Percentiles rank a stretch among this genome's conserved stretches.
Evolutionary conservation across 805 yeast species (phyloP).

Genomic region (Starmerella vitae): DNA sequence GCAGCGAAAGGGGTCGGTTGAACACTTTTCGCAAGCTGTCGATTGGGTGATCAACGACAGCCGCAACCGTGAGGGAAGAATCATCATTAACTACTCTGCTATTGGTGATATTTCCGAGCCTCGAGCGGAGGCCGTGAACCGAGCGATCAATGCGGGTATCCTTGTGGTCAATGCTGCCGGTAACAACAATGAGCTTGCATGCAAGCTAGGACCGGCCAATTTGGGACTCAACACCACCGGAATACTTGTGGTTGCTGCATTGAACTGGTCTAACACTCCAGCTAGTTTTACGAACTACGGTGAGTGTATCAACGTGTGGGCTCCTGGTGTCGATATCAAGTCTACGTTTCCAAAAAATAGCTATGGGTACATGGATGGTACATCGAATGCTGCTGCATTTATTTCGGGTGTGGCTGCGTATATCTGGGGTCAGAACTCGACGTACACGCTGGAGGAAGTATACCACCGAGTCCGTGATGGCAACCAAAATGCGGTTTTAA

Average conservation of each 20-base stretch:
- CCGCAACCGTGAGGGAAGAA: constrained; percentile 20
- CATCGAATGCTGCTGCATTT: constrained; percentile 95
- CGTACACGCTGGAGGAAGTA: constrained; percentile 4
- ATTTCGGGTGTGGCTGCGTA: constrained; percentile 82
- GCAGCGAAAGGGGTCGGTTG: constrained; percentile 48
- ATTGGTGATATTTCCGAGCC: constrained; percentile 16
- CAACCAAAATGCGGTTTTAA: constrained; percentile 4
- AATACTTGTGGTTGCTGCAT: constrained; percentile 79
- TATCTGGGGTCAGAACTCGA: constrained; percentile 32
- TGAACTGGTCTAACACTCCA: constrained; percentile 53
- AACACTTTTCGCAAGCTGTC: constrained; percentile 26
- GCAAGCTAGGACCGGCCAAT: constrained; percentile 76
- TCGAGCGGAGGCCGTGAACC: constrained; percentile 22
- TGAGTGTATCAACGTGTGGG: constrained; percentile 72
- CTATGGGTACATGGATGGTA: constrained; percentile 37
- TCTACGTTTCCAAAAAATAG: constrained; percentile 22
- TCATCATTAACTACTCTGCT: constrained; percentile 23
- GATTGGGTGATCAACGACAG: constrained; percentile 24
- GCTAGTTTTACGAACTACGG: constrained; percentile 90
- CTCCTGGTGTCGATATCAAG: constrained; percentile 73
- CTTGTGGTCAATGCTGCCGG: constrained; percentile 37
- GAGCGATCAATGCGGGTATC: constrained; percentile 18
- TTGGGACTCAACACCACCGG: constrained; percentile 38
- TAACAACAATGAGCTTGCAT: constrained; percentile 63
- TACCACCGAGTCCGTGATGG: constrained; percentile 2